phyloP scores from a whole-genome alignment of 345 rosid species.

The Hibiscus trionum region DNA sequence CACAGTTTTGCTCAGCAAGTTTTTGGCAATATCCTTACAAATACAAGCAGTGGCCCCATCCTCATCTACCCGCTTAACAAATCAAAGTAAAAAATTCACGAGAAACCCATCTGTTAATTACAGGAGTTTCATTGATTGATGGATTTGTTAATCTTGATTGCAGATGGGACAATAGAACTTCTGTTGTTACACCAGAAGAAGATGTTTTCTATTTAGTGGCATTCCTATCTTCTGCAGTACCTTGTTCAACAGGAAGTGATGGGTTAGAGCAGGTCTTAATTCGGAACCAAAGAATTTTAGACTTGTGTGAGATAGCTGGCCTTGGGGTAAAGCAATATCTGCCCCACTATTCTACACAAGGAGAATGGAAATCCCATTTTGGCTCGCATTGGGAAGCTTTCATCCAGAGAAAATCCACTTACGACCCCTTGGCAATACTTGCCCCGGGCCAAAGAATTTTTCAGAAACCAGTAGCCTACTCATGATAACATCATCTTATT shows the following conservation, averaged over 20 bases:
- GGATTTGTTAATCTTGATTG: slow-evolving; percentile 14
- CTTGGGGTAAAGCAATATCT: slow-evolving; percentile 83
- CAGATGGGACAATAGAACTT: slow-evolving; percentile 97
- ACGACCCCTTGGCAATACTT: slow-evolving; percentile 82
- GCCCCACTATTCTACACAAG: slow-evolving; percentile 70
- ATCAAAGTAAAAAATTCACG: slow-evolving; percentile 50
- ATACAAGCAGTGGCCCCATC: slow-evolving; percentile 90
- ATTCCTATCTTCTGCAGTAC: slow-evolving; percentile 76
- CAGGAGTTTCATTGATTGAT: slow-evolving; percentile 12
- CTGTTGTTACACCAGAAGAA: slow-evolving; percentile 76
- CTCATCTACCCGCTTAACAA: slow-evolving; percentile 86
- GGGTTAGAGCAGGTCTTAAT: slow-evolving; percentile 58
- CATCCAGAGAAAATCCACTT: slow-evolving; percentile 55
- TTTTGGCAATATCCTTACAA: slow-evolving; percentile 63
- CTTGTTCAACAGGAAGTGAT: slow-evolving; percentile 63
- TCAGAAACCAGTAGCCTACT: slow-evolving; percentile 46
- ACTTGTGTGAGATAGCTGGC: slow-evolving; percentile 45
- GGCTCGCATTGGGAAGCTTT: slow-evolving; percentile 69
- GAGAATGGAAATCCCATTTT: slow-evolving; percentile 79
- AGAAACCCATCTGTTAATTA: slow-evolving; percentile 1
- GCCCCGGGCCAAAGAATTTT: slow-evolving; percentile 93
- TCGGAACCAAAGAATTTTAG: slow-evolving; percentile 62
- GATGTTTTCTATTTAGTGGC: slow-evolving; percentile 90
- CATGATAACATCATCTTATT: slow-evolving; percentile 22
- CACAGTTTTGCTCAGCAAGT: slow-evolving; percentile 60